A percentile compares a stretch with the other conserved stretches of the same genome.
These are phyloP conservation scores for Iris macrosiphon DNA, from an alignment of 106 monocot genomes.

Conservation along the genomic window DNA sequence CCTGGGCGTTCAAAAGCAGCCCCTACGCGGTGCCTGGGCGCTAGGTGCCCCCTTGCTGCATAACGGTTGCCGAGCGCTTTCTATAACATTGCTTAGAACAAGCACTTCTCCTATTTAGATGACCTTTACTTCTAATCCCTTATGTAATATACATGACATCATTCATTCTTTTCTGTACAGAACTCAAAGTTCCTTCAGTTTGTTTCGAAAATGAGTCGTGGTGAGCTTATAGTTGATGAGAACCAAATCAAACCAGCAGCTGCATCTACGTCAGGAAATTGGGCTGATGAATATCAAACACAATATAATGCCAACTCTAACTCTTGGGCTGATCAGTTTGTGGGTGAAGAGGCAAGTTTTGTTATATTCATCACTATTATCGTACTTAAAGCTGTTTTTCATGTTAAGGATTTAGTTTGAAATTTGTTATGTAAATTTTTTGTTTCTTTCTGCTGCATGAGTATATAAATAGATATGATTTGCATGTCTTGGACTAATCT, in stretches of 20 bases:
- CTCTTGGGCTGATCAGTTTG: constrained; percentile 84
- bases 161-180: constrained; percentile 24
- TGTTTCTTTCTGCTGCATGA: no score
- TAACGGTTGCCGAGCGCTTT: no score
- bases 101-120: not conserved
- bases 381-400: not conserved
- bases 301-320: constrained; percentile 54
- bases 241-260: constrained; percentile 83
- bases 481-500: no score
- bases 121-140: not conserved
- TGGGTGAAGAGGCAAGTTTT: constrained; percentile 48
- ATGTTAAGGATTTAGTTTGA: constrained; percentile 4
- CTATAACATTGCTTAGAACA: no score
- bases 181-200: constrained; percentile 99
- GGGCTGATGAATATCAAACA: constrained; percentile 86
- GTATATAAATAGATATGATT: no score
- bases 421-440: no score
- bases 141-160: not conserved
- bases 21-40: not conserved
- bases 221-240: constrained; percentile 91
- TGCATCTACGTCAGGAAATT: constrained; percentile 40
- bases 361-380: not conserved
- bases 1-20: not conserved
- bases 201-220: constrained; percentile 99
- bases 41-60: no score